A percentile compares a stretch with the other conserved stretches of the same genome.
Evolutionary conservation across 805 yeast species (phyloP).

Genomic region (Candida broadrunensis): DNA sequence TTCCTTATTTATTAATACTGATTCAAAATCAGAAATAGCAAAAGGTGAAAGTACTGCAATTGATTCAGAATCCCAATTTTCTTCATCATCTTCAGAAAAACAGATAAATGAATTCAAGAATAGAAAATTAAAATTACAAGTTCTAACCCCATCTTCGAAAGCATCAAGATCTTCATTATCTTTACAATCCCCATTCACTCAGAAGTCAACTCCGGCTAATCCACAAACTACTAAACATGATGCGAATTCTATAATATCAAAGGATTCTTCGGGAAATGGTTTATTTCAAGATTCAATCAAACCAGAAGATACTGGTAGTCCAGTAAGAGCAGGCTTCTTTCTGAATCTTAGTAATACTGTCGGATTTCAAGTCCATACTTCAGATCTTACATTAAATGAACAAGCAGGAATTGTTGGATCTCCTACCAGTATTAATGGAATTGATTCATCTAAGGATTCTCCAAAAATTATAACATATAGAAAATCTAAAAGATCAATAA

Average conservation of each 20-base stretch:
- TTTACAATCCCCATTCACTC: conserved; percentile 32
- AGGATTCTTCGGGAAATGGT: conserved; percentile 4
- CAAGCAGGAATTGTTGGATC: not conserved
- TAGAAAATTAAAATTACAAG: not conserved
- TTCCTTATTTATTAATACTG: not conserved
- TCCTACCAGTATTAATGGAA: not conserved
- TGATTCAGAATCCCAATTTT: conserved; percentile 4
- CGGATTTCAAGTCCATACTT: not conserved
- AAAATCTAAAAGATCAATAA: conserved; percentile 30
- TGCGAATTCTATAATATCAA: conserved; percentile 36
- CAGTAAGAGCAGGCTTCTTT: not conserved
- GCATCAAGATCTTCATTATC: conserved; percentile 18
- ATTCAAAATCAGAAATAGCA: not conserved
- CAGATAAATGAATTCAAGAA: not conserved
- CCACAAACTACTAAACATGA: conserved; percentile 53
- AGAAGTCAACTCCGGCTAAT: conserved; percentile 47
- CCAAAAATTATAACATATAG: conserved; percentile 41
- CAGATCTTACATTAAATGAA: not conserved
- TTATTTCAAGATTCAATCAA: conserved; percentile 1
- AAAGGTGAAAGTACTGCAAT: not conserved
- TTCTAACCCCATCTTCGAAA: not conserved
- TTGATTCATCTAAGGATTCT: conserved; percentile 10
- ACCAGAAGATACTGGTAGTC: not conserved
- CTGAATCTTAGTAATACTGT: not conserved
- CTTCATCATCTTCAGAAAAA: conserved; percentile 3